phyloP scores from a whole-genome alignment of 176 grass and related monocot species.

The Hyparrhenia diplandra region DNA sequence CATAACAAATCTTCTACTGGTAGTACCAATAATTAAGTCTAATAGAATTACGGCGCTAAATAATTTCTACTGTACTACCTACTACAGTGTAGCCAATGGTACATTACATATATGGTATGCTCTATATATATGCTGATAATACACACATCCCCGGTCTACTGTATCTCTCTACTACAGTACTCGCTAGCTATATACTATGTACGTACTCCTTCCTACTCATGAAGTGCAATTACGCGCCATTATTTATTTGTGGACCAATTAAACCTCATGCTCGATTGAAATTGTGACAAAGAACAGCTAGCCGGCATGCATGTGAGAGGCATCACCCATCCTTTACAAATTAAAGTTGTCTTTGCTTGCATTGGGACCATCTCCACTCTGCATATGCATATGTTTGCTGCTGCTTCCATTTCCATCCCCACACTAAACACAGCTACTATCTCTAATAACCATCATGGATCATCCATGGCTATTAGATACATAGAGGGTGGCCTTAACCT shows the following conservation, averaged over 20 bases:
- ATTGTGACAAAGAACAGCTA: neutral
- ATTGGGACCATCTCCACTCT: slow-evolving; percentile 20
- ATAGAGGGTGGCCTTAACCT: neutral
- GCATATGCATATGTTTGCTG: neutral
- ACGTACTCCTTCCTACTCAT: neutral
- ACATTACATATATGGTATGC: neutral
- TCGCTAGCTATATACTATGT: neutral
- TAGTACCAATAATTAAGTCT: neutral
- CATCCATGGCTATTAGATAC: neutral
- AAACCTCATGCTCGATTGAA: slow-evolving; percentile 21
- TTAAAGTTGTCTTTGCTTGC: neutral
- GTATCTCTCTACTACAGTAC: too few relatives aligned
- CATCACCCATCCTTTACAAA: slow-evolving; percentile 15
- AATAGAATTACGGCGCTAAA: neutral
- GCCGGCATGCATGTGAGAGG: slow-evolving; percentile 23
- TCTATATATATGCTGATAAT: neutral
- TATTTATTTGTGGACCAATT: slow-evolving; percentile 3
- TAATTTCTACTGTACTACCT: neutral
- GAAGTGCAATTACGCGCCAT: neutral
- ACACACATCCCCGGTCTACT: neutral
- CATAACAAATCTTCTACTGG: neutral
- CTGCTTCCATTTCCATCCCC: slow-evolving; percentile 28
- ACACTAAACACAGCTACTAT: slow-evolving; percentile 26
- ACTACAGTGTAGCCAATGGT: too few relatives aligned
- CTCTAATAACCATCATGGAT: slow-evolving; percentile 27